These are phyloP conservation scores for Grifola frondosa DNA, from an alignment of 1,284 basidiomycete genomes.

Conservation along the genomic window DNA sequence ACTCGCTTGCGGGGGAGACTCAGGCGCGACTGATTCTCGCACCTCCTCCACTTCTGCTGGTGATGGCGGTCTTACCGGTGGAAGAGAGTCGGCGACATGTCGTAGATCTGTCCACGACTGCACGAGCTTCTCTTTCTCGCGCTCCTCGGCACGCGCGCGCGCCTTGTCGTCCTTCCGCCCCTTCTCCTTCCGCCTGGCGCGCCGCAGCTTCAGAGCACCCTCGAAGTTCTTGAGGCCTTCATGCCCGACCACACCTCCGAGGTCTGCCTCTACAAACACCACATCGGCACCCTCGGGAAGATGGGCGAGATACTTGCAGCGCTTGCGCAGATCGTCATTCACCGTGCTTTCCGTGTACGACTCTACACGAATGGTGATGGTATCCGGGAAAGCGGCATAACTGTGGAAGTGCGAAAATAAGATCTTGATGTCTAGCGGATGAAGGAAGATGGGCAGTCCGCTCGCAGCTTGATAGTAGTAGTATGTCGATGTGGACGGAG, in stretches of 20 bases:
- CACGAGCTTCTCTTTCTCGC: constrained; percentile 51
- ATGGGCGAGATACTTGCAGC: constrained; percentile 95
- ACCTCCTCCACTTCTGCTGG: constrained; percentile 30
- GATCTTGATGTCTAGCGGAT: constrained; percentile 95
- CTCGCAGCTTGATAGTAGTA: constrained; percentile 96
- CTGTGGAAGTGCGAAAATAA: constrained; percentile 82
- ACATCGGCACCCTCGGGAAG: constrained; percentile 92
- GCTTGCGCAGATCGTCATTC: constrained; percentile 88
- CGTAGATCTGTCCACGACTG: constrained; percentile 23
- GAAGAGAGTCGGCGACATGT: constrained; percentile 21
- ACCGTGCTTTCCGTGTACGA: constrained; percentile 76
- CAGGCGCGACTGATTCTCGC: constrained; percentile 21
- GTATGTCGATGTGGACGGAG: constrained; percentile 80
- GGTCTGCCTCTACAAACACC: constrained; percentile 90
- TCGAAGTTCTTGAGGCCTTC: constrained; percentile 81
- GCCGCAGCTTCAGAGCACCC: constrained; percentile 73
- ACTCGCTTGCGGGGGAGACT: constrained; percentile 30
- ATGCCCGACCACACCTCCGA: constrained; percentile 70
- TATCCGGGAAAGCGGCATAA: constrained; percentile 85
- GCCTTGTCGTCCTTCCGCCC: constrained; percentile 82
- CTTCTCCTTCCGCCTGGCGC: constrained; percentile 75
- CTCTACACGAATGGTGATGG: constrained; percentile 78
- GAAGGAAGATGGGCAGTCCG: constrained; percentile 90
- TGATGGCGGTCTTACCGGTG: constrained; percentile 13
- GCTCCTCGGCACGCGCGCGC: constrained; percentile 75